Evolutionary conservation across 805 yeast species (phyloP).

Genomic region (Jamesozyma spencerorum): DNA sequence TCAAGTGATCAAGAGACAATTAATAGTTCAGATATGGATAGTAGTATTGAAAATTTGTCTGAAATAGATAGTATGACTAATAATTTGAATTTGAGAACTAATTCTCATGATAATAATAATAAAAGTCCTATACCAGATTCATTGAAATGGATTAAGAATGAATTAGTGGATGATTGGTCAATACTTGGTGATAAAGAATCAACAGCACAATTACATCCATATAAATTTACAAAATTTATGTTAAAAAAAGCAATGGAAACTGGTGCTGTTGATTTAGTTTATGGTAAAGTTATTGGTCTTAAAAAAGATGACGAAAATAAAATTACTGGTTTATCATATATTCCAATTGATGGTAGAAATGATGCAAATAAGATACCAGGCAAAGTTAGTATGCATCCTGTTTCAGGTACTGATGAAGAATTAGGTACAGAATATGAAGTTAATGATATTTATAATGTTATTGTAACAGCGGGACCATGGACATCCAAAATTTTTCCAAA

Average conservation of each 20-base stretch:
- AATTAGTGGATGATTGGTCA: conserved; percentile 63
- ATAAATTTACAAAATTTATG: conserved; percentile 79
- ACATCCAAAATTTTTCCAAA: conserved; percentile 82
- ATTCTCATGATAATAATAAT: too few relatives aligned
- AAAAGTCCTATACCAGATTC: conserved; percentile 41
- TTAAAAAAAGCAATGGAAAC: conserved; percentile 70
- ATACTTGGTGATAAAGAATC: conserved; percentile 74
- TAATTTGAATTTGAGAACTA: too few relatives aligned
- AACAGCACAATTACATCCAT: conserved; percentile 96
- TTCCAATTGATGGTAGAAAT: conserved; percentile 25
- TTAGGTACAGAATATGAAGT: conserved; percentile 24
- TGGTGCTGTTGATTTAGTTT: conserved; percentile 73
- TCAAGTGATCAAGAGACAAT: not conserved
- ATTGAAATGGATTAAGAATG: conserved; percentile 66
- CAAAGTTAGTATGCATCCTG: not conserved
- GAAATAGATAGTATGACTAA: too few relatives aligned
- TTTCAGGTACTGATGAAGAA: not conserved
- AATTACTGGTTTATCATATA: conserved; percentile 65
- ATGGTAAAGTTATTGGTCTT: conserved; percentile 75
- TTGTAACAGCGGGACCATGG: conserved; percentile 94
- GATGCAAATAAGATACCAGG: conserved; percentile 23
- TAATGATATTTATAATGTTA: conserved; percentile 60
- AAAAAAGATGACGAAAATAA: conserved; percentile 54
- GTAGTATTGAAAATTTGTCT: too few relatives aligned
- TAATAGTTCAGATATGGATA: not conserved